Evolutionary conservation across 2,329 filamentous ascomycete genomes (phyloP), one percentile per base, ranked within the genome.

Genomic region (Colletotrichum tanaceti): DNA sequence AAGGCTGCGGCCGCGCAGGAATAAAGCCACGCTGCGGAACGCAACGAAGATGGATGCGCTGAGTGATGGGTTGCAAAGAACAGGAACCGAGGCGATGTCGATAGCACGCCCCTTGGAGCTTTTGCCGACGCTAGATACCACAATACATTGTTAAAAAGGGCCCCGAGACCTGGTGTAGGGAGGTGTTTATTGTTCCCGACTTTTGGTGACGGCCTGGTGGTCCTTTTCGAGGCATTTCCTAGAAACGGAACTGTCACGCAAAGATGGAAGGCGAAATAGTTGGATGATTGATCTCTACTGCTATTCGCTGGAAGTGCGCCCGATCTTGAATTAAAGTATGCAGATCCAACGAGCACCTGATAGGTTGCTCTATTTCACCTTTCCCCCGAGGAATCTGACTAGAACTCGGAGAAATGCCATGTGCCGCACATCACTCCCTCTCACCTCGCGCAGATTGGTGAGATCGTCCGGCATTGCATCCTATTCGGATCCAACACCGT

Each of bases 71-170:
- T 54, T 22, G 32, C n/a, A n/a, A 49, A 1, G 13, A 52, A 3
- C 9, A 32, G 28, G 28, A 32, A 32, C 28, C 28, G 28, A 32
- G 28, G 28, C 28, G 28, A 32, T 7, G 9, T 9, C 28, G 9
- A 32, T 28, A 28, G n/a, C 28, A 32, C 28, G 7, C 28, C 6
- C 28, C 28, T 28, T 5, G 9, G 32, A 62, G 58, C 20, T 11
- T 38, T 35, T 20, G 1, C 7, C 0, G 50, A 11, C 43, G 39
- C 16, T 62, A 66, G 58, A 66, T 66, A 63, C 63, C 63, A 66
- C 58, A 57, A 18, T 20, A 2, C 55, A 62, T 62, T 50, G 24
- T 10, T 14, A 47, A 18, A 53, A 46, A 24, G 4, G 22, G 6
- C 10, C 20, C 1, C 3, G 2, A 11, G 18, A 16, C 9, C 13